Evolutionary conservation across 2,329 filamentous ascomycete genomes (phyloP).

Genomic region (Hymenoscyphus scutula): DNA sequence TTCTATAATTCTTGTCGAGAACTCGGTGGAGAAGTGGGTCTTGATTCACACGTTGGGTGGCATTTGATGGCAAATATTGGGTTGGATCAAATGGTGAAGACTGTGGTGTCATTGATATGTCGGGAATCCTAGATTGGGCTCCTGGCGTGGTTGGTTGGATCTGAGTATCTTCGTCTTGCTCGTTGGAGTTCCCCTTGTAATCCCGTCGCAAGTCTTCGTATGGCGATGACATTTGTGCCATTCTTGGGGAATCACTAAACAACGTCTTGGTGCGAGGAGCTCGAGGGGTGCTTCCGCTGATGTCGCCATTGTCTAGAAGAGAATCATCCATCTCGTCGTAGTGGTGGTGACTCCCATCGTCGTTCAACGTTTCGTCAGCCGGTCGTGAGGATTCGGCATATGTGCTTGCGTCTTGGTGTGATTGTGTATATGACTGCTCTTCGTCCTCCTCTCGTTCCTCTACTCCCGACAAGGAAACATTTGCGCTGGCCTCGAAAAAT

Average conservation of each 20-base stretch:
- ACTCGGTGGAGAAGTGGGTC: conserved; percentile 86
- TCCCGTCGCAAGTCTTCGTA: conserved; percentile 73
- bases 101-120: conserved; percentile 63
- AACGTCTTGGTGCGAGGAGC: conserved; percentile 50
- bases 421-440: conserved; percentile 41
- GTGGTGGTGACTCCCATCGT: conserved; percentile 30
- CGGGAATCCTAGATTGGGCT: conserved; percentile 49
- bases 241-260: conserved; percentile 44
- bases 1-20: conserved; percentile 92
- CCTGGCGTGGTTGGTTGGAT: conserved; percentile 36
- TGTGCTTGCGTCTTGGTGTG: conserved; percentile 32
- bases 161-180: conserved; percentile 42
- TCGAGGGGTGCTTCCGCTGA: conserved; percentile 68
- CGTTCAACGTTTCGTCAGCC: conserved; percentile 31
- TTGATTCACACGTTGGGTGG: conserved; percentile 43
- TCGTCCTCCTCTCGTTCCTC: conserved; percentile 72
- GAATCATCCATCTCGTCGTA: conserved; percentile 56
- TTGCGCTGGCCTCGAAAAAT: conserved; percentile 98
- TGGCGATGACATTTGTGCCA: conserved; percentile 69
- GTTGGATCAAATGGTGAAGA: conserved; percentile 55
- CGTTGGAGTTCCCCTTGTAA: conserved; percentile 46
- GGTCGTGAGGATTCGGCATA: conserved; percentile 40
- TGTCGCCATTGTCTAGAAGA: conserved; percentile 60
- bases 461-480: conserved; percentile 93
- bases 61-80: conserved; percentile 41